These are phyloP conservation scores for Fraxinus latifolia DNA, from an alignment of 305 asterid genomes.

Conservation along the genomic window DNA sequence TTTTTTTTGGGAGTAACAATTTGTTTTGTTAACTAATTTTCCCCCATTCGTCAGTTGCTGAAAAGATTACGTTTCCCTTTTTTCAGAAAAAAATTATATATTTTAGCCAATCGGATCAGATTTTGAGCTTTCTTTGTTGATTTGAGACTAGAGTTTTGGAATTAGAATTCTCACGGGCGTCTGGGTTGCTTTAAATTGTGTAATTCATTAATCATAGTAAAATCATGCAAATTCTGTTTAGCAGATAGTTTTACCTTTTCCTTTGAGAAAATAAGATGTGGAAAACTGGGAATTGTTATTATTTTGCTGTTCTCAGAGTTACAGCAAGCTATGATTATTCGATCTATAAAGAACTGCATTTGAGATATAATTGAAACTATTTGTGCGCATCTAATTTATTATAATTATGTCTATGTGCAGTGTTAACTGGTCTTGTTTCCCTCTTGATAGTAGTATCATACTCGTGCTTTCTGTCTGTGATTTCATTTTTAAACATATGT, in stretches of 20 bases:
- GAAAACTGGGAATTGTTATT: neutral
- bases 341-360: neutral
- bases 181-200: neutral
- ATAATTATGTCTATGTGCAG: neutral
- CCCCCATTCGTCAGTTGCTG: neutral
- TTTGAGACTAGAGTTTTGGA: neutral
- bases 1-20: neutral
- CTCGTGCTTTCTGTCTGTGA: neutral
- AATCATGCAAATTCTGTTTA: neutral
- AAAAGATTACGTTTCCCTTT: neutral
- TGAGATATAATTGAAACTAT: neutral
- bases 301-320: neutral
- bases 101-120: neutral
- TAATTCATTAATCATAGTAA: neutral
- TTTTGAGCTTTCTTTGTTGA: neutral
- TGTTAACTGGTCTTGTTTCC: neutral
- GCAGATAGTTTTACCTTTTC: neutral
- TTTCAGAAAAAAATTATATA: neutral
- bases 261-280: neutral
- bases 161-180: neutral
- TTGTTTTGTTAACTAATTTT: neutral
- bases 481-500: neutral
- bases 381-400: neutral
- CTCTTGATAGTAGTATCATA: neutral
- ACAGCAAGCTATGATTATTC: neutral